Conservation (phyloP, 257 asterid species). For the Primulina eburnea region DNA sequence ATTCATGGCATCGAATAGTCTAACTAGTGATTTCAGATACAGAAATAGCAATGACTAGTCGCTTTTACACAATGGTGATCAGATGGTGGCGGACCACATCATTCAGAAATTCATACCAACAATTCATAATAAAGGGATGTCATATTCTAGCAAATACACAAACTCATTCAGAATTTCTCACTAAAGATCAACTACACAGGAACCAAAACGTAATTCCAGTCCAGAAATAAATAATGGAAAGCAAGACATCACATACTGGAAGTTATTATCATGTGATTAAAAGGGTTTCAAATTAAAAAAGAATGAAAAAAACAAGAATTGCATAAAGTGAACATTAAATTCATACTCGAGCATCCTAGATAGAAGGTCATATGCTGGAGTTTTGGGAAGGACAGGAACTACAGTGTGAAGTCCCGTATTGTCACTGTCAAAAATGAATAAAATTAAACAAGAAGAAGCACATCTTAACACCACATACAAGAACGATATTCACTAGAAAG, state of each 20-base stretch:
- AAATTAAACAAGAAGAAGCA: slow-evolving; percentile 16
- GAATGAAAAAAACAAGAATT: slow-evolving; percentile 16
- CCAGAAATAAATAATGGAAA: neutral
- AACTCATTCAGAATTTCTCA: neutral
- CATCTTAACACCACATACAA: slow-evolving; percentile 10
- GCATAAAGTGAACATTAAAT: slow-evolving; percentile 24
- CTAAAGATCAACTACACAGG: neutral
- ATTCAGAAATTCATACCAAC: neutral
- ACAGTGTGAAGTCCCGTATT: slow-evolving; percentile 82
- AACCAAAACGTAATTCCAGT: slow-evolving; percentile 2
- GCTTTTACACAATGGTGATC: neutral
- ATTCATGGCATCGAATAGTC: neutral
- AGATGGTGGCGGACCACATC: neutral
- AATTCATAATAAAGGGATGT: neutral
- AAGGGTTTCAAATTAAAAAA: neutral
- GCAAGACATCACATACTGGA: neutral
- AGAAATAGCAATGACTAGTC: slow-evolving; percentile 9
- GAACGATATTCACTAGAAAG: slow-evolving; percentile 17
- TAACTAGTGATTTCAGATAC: slow-evolving; percentile 22
- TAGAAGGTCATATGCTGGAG: slow-evolving; percentile 91
- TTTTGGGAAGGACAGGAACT: slow-evolving; percentile 78
- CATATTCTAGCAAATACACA: neutral
- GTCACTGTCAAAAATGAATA: slow-evolving; percentile 52
- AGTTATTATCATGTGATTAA: neutral
- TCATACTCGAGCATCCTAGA: slow-evolving; percentile 98